phyloP scores from a whole-genome alignment of 306 rosid genomes.

The Gillenia trifoliata region DNA sequence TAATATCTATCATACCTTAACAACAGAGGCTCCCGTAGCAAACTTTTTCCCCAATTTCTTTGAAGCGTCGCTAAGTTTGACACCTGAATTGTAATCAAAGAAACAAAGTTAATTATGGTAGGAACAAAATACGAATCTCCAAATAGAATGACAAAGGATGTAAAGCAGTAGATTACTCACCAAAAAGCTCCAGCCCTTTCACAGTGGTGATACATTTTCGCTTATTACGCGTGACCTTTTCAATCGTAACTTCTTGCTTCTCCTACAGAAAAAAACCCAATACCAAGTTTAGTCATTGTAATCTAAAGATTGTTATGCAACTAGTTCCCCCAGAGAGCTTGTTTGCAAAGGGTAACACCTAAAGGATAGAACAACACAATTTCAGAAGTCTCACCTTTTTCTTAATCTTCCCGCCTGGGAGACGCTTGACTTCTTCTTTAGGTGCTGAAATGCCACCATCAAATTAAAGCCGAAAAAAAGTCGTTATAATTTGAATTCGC shows the following conservation, averaged over 20 bases:
- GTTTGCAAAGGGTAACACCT: background rate
- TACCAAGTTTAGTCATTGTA: slow-evolving; percentile 9
- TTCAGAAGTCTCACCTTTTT: slow-evolving; percentile 54
- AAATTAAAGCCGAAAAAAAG: background rate
- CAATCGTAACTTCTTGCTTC: slow-evolving; percentile 84
- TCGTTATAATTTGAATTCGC: slow-evolving; percentile 5
- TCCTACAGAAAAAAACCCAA: slow-evolving; percentile 53
- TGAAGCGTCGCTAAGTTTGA: slow-evolving; percentile 96
- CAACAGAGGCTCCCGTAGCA: slow-evolving; percentile 99
- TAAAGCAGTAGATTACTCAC: slow-evolving; percentile 43
- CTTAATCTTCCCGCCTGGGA: slow-evolving; percentile 99
- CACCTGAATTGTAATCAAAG: slow-evolving; percentile 46
- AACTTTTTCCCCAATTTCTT: slow-evolving; percentile 98
- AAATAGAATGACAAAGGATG: background rate
- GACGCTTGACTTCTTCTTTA: slow-evolving; percentile 90
- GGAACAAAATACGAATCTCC: slow-evolving; percentile 1
- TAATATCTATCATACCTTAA: slow-evolving; percentile 55
- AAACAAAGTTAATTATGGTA: slow-evolving; percentile 7
- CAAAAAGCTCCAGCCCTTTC: slow-evolving; percentile 92
- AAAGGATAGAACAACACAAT: background rate
- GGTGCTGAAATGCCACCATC: slow-evolving; percentile 38
- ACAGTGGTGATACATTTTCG: slow-evolving; percentile 93
- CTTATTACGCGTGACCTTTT: slow-evolving; percentile 89
- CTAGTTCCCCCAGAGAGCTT: background rate
- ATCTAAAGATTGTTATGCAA: background rate